phyloP scores from a whole-genome alignment of 225 moss, liverwort and hornwort genomes.

The Polytrichum formosum region DNA sequence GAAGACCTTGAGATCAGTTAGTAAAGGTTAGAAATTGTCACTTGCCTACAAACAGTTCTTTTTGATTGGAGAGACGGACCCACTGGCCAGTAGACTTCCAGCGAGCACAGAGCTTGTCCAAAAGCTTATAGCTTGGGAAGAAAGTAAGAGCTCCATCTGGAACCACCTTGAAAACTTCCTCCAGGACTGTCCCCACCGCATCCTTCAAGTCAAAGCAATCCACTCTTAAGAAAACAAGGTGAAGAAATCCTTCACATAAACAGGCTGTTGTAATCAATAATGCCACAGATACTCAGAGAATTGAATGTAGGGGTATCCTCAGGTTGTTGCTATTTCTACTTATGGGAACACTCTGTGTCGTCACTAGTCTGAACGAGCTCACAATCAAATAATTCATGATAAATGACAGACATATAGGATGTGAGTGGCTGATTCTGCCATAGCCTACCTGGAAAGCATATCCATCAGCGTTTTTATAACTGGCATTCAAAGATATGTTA shows the following conservation, averaged over 20 bases:
- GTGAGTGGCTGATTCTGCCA: neutral
- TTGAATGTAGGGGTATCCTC: too few relatives aligned
- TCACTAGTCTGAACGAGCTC: too few relatives aligned
- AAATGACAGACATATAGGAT: neutral
- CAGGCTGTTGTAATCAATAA: too few relatives aligned
- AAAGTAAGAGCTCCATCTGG: conserved; percentile 77
- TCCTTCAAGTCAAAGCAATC: conserved; percentile 35
- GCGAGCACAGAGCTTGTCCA: conserved; percentile 53
- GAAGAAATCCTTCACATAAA: too few relatives aligned
- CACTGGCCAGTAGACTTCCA: conserved; percentile 72
- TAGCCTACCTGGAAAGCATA: conserved; percentile 57
- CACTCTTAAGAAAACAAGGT: neutral
- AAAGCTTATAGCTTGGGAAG: conserved; percentile 75
- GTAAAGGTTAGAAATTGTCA: neutral
- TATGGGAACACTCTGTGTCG: too few relatives aligned
- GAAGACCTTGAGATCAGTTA: too few relatives aligned
- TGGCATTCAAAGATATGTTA: conserved; percentile 56
- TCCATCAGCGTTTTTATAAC: conserved; percentile 68
- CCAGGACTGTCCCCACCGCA: conserved; percentile 53
- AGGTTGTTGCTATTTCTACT: too few relatives aligned
- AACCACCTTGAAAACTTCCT: conserved; percentile 69
- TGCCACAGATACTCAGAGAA: too few relatives aligned
- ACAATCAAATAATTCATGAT: too few relatives aligned
- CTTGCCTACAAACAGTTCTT: conserved; percentile 48
- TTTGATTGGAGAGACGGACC: conserved; percentile 45